A percentile compares a stretch with the other conserved stretches of the same genome.
These are phyloP conservation scores for Tylopilus sp. DNA, from an alignment of 768 basidiomycete species.

Conservation along the genomic window DNA sequence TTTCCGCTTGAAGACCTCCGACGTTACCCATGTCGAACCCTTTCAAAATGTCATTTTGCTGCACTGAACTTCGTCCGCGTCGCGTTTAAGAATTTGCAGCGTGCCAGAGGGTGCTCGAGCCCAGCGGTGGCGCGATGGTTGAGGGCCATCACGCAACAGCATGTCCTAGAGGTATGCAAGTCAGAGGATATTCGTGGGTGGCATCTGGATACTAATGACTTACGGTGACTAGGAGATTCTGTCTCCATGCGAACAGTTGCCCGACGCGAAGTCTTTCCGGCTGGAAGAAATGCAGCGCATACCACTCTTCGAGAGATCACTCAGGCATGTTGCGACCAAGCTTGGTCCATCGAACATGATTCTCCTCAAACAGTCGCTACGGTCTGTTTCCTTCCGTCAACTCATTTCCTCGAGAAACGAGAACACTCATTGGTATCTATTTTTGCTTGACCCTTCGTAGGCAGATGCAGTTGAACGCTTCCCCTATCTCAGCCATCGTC, in stretches of 20 bases:
- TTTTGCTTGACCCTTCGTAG: conserved; percentile 12
- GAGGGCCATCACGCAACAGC: conserved; percentile 9
- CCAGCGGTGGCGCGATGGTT: conserved; percentile 11
- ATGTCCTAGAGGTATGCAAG: conserved; percentile 20
- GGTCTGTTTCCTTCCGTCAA: conserved; percentile 11
- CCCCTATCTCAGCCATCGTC: conserved; percentile 35
- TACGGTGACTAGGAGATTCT: conserved; percentile 41
- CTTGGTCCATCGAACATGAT: conserved; percentile 36
- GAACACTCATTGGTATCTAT: not conserved
- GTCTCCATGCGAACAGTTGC: conserved; percentile 50
- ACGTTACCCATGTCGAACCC: conserved; percentile 38
- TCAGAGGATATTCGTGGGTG: not conserved
- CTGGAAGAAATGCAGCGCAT: conserved; percentile 46
- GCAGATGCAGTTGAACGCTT: conserved; percentile 18
- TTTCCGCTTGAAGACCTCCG: conserved; percentile 45
- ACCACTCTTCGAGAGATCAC: conserved; percentile 44
- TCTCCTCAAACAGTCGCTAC: conserved; percentile 31
- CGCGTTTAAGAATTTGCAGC: conserved; percentile 32
- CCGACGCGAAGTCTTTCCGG: conserved; percentile 40
- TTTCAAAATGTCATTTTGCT: conserved; percentile 58
- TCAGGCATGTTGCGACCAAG: conserved; percentile 33
- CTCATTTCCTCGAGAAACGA: not conserved
- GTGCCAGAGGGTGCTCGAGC: not conserved
- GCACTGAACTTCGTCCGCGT: conserved; percentile 58
- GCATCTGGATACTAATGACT: conserved; percentile 3